Evolutionary conservation across 345 rosid genomes (phyloP), one percentile per base, ranked within the genome.

Genomic region (rapeseed (Brassica napus)): DNA sequence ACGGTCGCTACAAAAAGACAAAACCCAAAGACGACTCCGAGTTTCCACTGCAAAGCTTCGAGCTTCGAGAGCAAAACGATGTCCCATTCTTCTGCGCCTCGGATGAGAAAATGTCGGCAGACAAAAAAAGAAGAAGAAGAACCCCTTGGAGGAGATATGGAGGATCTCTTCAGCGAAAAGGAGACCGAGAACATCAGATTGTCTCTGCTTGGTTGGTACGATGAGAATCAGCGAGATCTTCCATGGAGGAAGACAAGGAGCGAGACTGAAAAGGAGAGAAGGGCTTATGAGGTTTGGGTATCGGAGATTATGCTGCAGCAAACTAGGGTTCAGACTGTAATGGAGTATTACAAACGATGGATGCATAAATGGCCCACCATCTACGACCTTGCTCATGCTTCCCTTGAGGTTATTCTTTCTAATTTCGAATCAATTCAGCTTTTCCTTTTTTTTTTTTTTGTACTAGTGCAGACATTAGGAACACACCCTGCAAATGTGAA

Each of bases 221-320:
- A 91, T 78, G 63, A 58, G 76, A 89, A 86, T 78, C 79, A 82
- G 73, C 84, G 97, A 66, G 90, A 88, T 81, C 97, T 94, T 34
- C 97, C 97, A 5, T 94, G 97, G 98, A 89, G 98, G 73, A 77
- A 62, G 39, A 74, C 54, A 28, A 68, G 66, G 16, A 37, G 82
- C 52, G 76, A 71, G 65, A 54, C 57, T 39, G 84, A 68, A 37
- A 62, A 73, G 62, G 88, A 85, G 69, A 84, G 68, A 71, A 87
- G 91, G 76, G 98, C 94, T 6, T 94, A 92, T 80, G 92, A 90
- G 76, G 92, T 92, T 15, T 94, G 98, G 97, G 95, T 94, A 49
- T 94, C 98, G 42, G 98, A 94, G 84, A 86, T 94, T 65, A 94
- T 94, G 98, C 82, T 94, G 73, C 97, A 92, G 84, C 98, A 94